Conservation (phyloP, 768 basidiomycete genomes). For the Cystobasidium tubakii region DNA sequence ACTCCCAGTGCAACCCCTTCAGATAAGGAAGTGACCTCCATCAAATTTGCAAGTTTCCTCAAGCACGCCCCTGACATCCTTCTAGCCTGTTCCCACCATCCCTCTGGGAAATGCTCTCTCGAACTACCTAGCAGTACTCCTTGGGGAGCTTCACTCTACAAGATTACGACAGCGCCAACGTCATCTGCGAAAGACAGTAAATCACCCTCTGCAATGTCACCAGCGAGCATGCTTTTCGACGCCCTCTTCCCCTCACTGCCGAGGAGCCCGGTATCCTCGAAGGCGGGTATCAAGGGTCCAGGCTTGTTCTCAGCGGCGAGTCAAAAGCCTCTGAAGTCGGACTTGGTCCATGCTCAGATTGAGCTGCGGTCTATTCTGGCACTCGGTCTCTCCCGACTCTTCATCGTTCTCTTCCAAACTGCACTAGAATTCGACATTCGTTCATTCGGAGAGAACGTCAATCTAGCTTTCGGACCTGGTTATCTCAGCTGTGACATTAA, state of each 20-base stretch:
- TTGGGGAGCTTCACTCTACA: constrained; percentile 25
- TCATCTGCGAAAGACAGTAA: neutral
- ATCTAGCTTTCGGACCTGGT: constrained; percentile 30
- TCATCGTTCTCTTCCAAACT: constrained; percentile 35
- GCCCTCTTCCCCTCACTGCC: constrained; percentile 24
- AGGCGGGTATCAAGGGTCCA: neutral
- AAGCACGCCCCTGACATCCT: neutral
- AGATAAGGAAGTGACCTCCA: neutral
- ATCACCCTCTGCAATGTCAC: neutral
- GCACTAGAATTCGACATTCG: constrained; percentile 30
- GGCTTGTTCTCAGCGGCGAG: neutral
- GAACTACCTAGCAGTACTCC: neutral
- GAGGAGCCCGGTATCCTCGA: neutral
- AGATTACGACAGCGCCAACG: constrained; percentile 12
- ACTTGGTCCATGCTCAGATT: constrained; percentile 23
- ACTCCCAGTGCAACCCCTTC: neutral
- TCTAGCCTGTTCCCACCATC: constrained; percentile 24
- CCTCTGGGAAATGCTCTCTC: constrained; percentile 30
- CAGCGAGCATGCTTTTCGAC: constrained; percentile 33
- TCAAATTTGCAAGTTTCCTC: constrained; percentile 16
- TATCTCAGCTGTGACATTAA: neutral
- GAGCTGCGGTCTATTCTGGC: constrained; percentile 29
- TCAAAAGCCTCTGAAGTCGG: constrained; percentile 7
- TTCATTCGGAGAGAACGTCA: constrained; percentile 32
- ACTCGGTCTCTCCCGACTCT: constrained; percentile 27